Conservation (phyloP, 805 yeast genomes). For the Tetrapisispora fleetii region DNA sequence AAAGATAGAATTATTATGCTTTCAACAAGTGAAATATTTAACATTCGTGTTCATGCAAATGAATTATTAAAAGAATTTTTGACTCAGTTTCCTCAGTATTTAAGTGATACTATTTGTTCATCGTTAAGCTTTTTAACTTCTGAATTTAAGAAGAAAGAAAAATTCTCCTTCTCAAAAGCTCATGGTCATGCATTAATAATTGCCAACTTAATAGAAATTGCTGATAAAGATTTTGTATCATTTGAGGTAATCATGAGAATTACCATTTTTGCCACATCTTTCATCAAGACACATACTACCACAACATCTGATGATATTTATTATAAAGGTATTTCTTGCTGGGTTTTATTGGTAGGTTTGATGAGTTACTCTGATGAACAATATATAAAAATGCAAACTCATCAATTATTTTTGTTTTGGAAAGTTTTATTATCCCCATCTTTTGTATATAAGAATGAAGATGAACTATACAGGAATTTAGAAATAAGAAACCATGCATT, state of each 20-base stretch:
- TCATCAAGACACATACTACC: slow-evolving; percentile 32
- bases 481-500: slow-evolving; percentile 52
- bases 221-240: slow-evolving; percentile 36
- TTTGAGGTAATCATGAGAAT: slow-evolving; percentile 36
- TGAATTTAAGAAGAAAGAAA: slow-evolving; percentile 20
- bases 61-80: slow-evolving; percentile 29
- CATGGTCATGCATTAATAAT: slow-evolving; percentile 34
- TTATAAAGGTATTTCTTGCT: slow-evolving; percentile 37
- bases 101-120: slow-evolving; percentile 31
- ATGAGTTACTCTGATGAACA: slow-evolving; percentile 47
- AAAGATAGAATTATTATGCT: slow-evolving; percentile 30
- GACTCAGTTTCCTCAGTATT: slow-evolving; percentile 27
- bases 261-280: slow-evolving; percentile 35
- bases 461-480: slow-evolving; percentile 31
- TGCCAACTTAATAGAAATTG: slow-evolving; percentile 28
- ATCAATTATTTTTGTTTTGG: slow-evolving; percentile 57
- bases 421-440: slow-evolving; percentile 45
- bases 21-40: slow-evolving; percentile 31
- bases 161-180: slow-evolving; percentile 24
- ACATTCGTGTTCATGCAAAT: slow-evolving; percentile 34
- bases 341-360: slow-evolving; percentile 56
- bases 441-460: slow-evolving; percentile 32
- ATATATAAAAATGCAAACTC: slow-evolving; percentile 43
- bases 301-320: slow-evolving; percentile 26
- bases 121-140: slow-evolving; percentile 30